Base-by-base conservation (phyloP, 1,139 yeast genomes). In the Pichia sp. region DNA sequence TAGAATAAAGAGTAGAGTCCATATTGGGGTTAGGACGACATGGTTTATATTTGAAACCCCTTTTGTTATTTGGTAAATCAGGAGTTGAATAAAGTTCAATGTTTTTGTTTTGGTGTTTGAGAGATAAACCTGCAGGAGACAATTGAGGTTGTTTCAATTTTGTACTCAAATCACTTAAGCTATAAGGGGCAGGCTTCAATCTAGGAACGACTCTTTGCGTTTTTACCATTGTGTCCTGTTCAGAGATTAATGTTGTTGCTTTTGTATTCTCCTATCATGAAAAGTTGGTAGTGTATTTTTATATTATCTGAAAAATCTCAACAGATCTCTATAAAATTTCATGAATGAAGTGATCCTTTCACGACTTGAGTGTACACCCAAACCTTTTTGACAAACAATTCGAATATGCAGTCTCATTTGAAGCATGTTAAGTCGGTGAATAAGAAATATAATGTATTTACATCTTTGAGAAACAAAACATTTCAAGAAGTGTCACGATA, bases 21-120 rank as follows among this genome's bases (percentile, higher is more conserved):
- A 86, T 71, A 2, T 58, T 52, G 1, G 85, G 80, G 47, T 79
- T 79, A 0, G 95, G 89, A 9, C 79, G 72, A 58, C 96, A 85
- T 26, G 89, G 79, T 42, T 76, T 69, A 60, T 89, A 91, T 48
- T 86, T 77, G 65, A 81, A 91, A 1, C 95, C 93, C 41, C 94
- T 66, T 51, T 79, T 72, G 59, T 86, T 86, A 49, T 75, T 67
- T 0, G 96, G 96, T 40, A 78, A 75, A 44, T 88, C 96, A 31
- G 84, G 95, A 14, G 75, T 68, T 28, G 66, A 63, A 50, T 59
- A 72, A 51, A 77, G 49, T 12, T 49, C 47, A 3, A 38, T 30
- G 4, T 30, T 20, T 18, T 24, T 11, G 15, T 94, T 71, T 59
- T 85, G 84, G 49, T 74, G 66, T 0, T 96, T 96, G 39, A 77